These are phyloP conservation scores for Lentinula aciculospora DNA, from an alignment of 768 basidiomycete species.

Conservation along the genomic window DNA sequence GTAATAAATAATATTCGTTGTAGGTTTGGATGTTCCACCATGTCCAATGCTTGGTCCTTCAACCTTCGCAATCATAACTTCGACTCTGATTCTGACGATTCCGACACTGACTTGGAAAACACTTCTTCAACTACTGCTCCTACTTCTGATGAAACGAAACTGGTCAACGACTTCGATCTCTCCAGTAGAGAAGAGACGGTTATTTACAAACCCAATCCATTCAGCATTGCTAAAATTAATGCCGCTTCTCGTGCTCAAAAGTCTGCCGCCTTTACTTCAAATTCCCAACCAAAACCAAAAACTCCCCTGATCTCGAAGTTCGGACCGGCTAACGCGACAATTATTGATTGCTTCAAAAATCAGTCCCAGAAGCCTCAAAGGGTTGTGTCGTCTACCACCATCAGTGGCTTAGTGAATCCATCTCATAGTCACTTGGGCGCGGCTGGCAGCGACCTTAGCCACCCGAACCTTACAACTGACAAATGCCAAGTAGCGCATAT, in stretches of 20 bases:
- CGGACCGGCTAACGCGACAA: constrained; percentile 14
- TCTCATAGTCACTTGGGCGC: not conserved
- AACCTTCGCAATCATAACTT: not conserved
- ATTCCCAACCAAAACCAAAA: not conserved
- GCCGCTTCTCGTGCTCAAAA: constrained; percentile 44
- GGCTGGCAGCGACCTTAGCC: not conserved
- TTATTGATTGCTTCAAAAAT: constrained; percentile 42
- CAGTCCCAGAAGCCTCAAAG: constrained; percentile 21
- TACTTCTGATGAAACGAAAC: constrained; percentile 8
- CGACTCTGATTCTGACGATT: constrained; percentile 5
- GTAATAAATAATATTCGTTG: too few relatives aligned
- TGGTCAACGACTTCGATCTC: constrained; percentile 50
- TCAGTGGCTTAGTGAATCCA: not conserved
- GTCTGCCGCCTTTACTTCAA: not conserved
- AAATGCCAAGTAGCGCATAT: not conserved
- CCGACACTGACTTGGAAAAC: constrained; percentile 17
- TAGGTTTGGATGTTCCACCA: not conserved
- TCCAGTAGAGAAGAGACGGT: constrained; percentile 56
- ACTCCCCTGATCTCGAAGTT: not conserved
- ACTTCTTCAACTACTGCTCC: constrained; percentile 7
- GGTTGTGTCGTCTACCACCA: too few relatives aligned
- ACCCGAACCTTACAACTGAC: not conserved
- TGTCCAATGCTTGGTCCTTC: constrained; percentile 3
- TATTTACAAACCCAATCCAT: constrained; percentile 69
- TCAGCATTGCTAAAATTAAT: constrained; percentile 77